phyloP scores from a whole-genome alignment of 2,329 filamentous ascomycete species.

The Colletotrichum godetiae region DNA sequence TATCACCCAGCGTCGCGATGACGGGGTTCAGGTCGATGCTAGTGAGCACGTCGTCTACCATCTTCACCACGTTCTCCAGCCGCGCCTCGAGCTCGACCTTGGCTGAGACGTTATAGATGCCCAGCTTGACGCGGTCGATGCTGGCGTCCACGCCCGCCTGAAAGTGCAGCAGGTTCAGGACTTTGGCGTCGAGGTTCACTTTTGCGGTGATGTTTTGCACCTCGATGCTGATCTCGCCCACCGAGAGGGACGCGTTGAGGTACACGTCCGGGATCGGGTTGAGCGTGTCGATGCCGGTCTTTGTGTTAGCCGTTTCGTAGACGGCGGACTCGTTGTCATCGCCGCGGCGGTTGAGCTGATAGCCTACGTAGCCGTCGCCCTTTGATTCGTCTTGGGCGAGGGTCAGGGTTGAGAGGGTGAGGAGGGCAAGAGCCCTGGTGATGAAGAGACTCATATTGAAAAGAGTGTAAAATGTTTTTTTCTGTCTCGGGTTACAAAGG shows the following conservation, averaged over 20 bases:
- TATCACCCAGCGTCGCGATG: conserved; percentile 64
- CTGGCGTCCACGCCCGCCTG: conserved; percentile 70
- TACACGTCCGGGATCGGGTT: conserved; percentile 66
- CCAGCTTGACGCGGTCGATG: conserved; percentile 66
- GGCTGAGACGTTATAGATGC: conserved; percentile 68
- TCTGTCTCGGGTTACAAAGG: background rate
- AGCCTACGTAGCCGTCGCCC: conserved; percentile 64
- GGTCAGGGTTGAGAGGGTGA: conserved; percentile 43
- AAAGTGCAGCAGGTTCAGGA: conserved; percentile 68
- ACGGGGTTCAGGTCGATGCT: conserved; percentile 72
- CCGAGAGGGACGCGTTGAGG: conserved; percentile 68
- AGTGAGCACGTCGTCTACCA: conserved; percentile 68
- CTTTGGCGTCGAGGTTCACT: conserved; percentile 69
- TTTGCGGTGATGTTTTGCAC: conserved; percentile 71
- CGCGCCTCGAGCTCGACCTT: conserved; percentile 70
- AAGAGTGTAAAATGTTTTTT: background rate
- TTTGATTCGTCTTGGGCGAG: conserved; percentile 41
- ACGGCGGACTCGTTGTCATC: conserved; percentile 58
- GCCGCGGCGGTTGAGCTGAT: conserved; percentile 62
- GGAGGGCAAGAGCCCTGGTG: conserved; percentile 40
- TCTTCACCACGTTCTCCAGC: conserved; percentile 68
- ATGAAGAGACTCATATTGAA: background rate
- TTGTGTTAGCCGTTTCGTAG: conserved; percentile 65
- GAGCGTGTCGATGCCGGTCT: conserved; percentile 53
- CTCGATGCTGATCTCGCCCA: conserved; percentile 68